Conservation (phyloP, 306 rosid species). For the Cyamopsis tetragonoloba region DNA sequence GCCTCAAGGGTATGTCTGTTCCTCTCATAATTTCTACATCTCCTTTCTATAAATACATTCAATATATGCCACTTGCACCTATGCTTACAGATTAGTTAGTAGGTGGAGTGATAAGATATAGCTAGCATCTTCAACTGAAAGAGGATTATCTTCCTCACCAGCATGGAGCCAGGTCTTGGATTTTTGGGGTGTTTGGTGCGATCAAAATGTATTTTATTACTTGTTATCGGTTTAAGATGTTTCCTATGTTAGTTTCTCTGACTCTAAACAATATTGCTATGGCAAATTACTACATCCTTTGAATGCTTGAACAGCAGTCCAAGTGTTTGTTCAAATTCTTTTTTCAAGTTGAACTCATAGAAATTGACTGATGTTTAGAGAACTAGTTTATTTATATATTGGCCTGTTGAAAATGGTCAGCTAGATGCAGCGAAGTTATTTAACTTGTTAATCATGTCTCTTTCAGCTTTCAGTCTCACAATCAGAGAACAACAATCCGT, state of each 20-base stretch:
- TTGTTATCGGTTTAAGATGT: background rate
- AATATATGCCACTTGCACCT: background rate
- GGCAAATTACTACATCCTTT: background rate
- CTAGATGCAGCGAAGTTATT: background rate
- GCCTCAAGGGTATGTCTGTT: conserved; percentile 71
- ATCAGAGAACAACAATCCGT: conserved; percentile 60
- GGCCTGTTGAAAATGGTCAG: background rate
- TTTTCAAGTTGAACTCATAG: background rate
- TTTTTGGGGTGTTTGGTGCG: background rate
- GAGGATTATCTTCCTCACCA: background rate
- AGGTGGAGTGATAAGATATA: background rate
- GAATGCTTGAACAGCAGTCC: background rate
- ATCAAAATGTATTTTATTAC: background rate
- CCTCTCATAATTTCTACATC: conserved; percentile 14
- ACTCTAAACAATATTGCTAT: background rate
- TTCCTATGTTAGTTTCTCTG: background rate
- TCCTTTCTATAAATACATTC: background rate
- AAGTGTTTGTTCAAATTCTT: background rate
- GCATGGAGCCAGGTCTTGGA: background rate
- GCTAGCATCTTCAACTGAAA: background rate
- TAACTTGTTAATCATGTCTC: conserved; percentile 25
- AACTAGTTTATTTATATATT: background rate
- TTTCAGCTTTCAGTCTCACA: conserved; percentile 92
- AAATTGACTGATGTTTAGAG: background rate
- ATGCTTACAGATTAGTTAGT: background rate